Evolutionary conservation across 495 filamentous ascomycete species (phyloP).

Genomic region (Trichoderma gamsii): DNA sequence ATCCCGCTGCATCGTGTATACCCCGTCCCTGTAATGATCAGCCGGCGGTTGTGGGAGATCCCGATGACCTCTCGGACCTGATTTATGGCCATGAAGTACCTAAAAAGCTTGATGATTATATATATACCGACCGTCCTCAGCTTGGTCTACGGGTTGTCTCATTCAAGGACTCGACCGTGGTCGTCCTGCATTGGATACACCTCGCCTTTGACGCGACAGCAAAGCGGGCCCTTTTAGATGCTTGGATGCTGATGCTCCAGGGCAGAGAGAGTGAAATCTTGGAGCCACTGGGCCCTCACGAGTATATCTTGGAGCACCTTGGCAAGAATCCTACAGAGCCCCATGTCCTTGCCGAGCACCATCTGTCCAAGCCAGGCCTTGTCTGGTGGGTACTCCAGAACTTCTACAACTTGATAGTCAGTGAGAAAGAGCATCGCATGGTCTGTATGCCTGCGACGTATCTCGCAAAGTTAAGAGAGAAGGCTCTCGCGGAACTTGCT

Average conservation of each 20-base stretch:
- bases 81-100: slow-evolving; percentile 25
- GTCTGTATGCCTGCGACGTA: slow-evolving; percentile 23
- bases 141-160: slow-evolving; percentile 27
- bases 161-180: slow-evolving; percentile 28
- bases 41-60: slow-evolving; percentile 23
- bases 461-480: slow-evolving; percentile 20
- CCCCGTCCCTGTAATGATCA: slow-evolving; percentile 19
- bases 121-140: slow-evolving; percentile 21
- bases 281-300: slow-evolving; percentile 20
- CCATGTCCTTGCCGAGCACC: slow-evolving; percentile 1
- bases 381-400: slow-evolving; percentile 10
- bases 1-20: slow-evolving; percentile 30
- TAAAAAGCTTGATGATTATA: slow-evolving; percentile 23
- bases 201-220: slow-evolving; percentile 26
- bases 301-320: slow-evolving; percentile 21
- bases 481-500: slow-evolving; percentile 20
- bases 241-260: slow-evolving; percentile 19
- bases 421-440: slow-evolving; percentile 23
- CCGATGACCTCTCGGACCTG: slow-evolving; percentile 24
- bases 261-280: slow-evolving; percentile 23
- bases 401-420: slow-evolving; percentile 19
- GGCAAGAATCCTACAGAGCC: slow-evolving; percentile 17
- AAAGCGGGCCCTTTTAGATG: slow-evolving; percentile 23
- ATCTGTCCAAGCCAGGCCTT: slow-evolving; percentile 9
- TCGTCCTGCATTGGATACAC: slow-evolving; percentile 32